These are phyloP conservation scores for Lactifluus subvellereus DNA, from an alignment of 768 basidiomycete species.

Conservation along the genomic window DNA sequence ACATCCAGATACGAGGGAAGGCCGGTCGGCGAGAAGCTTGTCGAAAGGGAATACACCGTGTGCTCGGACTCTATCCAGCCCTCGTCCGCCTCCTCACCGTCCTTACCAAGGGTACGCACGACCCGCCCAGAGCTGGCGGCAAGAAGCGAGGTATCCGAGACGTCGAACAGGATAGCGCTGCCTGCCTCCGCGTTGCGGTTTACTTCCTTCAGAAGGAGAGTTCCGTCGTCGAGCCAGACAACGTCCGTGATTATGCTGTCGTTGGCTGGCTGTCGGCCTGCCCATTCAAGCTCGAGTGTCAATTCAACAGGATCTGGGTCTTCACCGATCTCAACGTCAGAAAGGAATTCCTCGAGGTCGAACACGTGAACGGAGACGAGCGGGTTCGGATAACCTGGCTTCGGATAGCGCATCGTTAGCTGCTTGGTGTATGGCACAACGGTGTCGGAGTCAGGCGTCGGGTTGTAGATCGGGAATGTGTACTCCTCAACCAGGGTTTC, in stretches of 20 bases:
- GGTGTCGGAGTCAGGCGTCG: slow-evolving; percentile 57
- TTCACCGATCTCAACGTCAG: background rate
- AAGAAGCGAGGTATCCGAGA: slow-evolving; percentile 30
- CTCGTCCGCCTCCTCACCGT: slow-evolving; percentile 83
- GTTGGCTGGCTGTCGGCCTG: slow-evolving; percentile 44
- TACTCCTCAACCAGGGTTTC: slow-evolving; percentile 86
- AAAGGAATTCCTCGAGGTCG: slow-evolving; percentile 54
- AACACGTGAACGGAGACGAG: slow-evolving; percentile 79
- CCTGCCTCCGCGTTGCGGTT: slow-evolving; percentile 80
- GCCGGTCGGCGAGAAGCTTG: slow-evolving; percentile 36
- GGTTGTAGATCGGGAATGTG: slow-evolving; percentile 89
- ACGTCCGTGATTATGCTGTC: slow-evolving; percentile 79
- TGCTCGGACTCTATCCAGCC: slow-evolving; percentile 89
- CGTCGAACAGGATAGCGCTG: slow-evolving; percentile 71
- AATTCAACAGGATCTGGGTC: slow-evolving; percentile 35
- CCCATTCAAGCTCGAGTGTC: slow-evolving; percentile 63
- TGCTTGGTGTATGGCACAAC: slow-evolving; percentile 73
- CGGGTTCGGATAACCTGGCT: slow-evolving; percentile 88
- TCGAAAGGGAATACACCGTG: slow-evolving; percentile 53
- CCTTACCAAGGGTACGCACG: slow-evolving; percentile 70
- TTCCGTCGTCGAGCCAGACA: slow-evolving; percentile 75
- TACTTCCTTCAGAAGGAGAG: slow-evolving; percentile 79
- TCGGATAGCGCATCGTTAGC: slow-evolving; percentile 72
- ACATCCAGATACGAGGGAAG: slow-evolving; percentile 83
- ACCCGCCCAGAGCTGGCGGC: slow-evolving; percentile 41